Evolutionary conservation across 331 rosid species (phyloP).

Genomic region (Quercus phellos): DNA sequence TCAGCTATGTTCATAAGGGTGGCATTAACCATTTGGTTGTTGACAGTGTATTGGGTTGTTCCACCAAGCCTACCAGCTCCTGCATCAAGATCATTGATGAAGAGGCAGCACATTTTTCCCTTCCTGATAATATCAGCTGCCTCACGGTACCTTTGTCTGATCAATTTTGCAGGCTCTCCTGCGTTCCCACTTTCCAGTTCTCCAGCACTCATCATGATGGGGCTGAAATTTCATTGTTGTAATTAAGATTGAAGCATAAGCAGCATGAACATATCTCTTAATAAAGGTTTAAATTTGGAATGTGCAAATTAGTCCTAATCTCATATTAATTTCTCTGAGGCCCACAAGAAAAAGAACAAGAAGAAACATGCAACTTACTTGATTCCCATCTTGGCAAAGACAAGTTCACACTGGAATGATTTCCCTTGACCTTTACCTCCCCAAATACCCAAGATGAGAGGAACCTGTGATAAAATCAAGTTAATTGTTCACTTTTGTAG

Average conservation of each 20-base stretch:
- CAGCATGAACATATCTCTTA: background rate
- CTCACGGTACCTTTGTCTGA: slow-evolving; percentile 91
- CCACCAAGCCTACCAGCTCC: slow-evolving; percentile 98
- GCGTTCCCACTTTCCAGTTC: slow-evolving; percentile 97
- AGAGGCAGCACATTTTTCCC: slow-evolving; percentile 87
- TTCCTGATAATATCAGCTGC: slow-evolving; percentile 83
- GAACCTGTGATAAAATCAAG: slow-evolving; percentile 47
- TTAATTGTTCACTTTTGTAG: background rate
- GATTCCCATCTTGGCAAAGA: slow-evolving; percentile 97
- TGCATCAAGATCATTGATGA: slow-evolving; percentile 96
- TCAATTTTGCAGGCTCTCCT: slow-evolving; percentile 94
- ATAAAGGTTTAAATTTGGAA: too few species aligned
- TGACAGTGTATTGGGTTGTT: slow-evolving; percentile 94
- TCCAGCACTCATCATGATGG: slow-evolving; percentile 99
- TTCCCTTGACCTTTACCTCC: slow-evolving; percentile 99
- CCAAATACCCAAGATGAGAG: slow-evolving; percentile 93
- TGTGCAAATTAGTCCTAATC: background rate
- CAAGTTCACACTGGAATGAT: slow-evolving; percentile 98
- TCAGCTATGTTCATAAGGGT: slow-evolving; percentile 99
- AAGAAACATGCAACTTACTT: slow-evolving; percentile 38
- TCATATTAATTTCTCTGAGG: too few species aligned
- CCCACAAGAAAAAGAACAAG: background rate
- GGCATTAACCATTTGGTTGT: slow-evolving; percentile 99
- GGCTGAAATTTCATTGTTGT: slow-evolving; percentile 40
- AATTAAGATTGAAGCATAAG: background rate